Conservation (phyloP, 2,329 filamentous ascomycete genomes). For the Fusarium sp. region DNA sequence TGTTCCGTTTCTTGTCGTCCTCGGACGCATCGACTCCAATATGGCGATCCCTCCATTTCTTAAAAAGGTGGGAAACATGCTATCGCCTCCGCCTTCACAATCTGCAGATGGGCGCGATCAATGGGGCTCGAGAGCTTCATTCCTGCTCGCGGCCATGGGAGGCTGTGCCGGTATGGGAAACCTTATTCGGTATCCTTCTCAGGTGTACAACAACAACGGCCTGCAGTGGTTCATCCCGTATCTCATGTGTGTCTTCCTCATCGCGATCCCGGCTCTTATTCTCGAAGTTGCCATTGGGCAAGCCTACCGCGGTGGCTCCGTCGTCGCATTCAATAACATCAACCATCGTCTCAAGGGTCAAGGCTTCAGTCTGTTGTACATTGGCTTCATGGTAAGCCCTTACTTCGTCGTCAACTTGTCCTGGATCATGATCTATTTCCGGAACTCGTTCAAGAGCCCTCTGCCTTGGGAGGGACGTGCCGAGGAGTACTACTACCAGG, state of each 20-base stretch:
- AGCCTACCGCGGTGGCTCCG: conserved; percentile 67
- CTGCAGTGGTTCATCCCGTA: conserved; percentile 73
- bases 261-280: conserved; percentile 68
- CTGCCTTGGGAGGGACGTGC: conserved; percentile 66
- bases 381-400: conserved; percentile 67
- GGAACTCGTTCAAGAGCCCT: conserved; percentile 66
- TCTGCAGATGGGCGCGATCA: conserved; percentile 62
- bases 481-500: conserved; percentile 65
- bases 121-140: conserved; percentile 68
- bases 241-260: conserved; percentile 65
- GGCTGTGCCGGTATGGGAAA: conserved; percentile 71
- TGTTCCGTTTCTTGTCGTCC: not conserved
- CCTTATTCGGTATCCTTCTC: conserved; percentile 68
- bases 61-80: conserved; percentile 51
- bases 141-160: conserved; percentile 70
- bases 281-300: conserved; percentile 78
- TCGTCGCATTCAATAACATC: conserved; percentile 68
- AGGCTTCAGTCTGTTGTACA: conserved; percentile 65
- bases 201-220: conserved; percentile 71
- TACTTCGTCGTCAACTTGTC: conserved; percentile 70
- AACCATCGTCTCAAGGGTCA: conserved; percentile 66
- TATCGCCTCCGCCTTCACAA: conserved; percentile 55
- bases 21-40: not conserved
- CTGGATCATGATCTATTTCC: conserved; percentile 72
- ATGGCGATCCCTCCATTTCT: conserved; percentile 44